Base-by-base conservation (phyloP, 2,329 filamentous ascomycete genomes). In the Ceratocystis cacaofunesta region DNA sequence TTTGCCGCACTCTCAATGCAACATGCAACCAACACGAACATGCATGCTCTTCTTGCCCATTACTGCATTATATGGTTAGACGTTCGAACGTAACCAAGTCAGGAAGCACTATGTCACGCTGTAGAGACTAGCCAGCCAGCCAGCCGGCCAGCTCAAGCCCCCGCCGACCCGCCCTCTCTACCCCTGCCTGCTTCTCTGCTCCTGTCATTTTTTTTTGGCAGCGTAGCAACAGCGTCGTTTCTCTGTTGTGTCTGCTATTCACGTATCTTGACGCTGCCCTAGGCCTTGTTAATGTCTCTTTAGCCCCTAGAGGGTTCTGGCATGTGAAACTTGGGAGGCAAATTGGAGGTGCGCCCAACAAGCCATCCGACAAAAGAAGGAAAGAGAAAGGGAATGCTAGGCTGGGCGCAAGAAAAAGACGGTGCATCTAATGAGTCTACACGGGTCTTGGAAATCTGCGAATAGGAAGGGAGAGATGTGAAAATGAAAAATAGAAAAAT, bases 301-400 rank as follows among this genome's bases (percentile, higher is more conserved):
- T 57, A 17, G 30, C 15, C 52, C 52, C 52, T 57, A 32, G 28
- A 57, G 52, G 52, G 52, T 32, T 57, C 22, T 57, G 22, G 52
- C 22, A 57, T 57, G 22, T 52, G 52, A 57, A 57, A 57, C 52
- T 57, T 57, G 52, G 52, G 52, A 22, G 52, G 52, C 52, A 57
- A 57, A 57, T 57, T 57, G 52, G 52, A 50, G 36, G 36, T 41
- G 43, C 22, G 43, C 5, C 43, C 5, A 41, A 32, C 28, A 41
- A 41, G 36, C 36, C 36, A 46, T 41, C 36, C 36, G 36, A 60
- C 15, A 46, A 43, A 61, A 61, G 10, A 44, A 61, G 41, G 43
- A n/a, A 41, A 32, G 8, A 41, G 15, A 8, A 25, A 22, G 10
- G 22, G 22, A 52, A 52, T 19, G 17, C n/a, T 52, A 22, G 7